Evolutionary conservation across 257 asterid genomes (phyloP), one percentile per base, ranked within the genome.

Genomic region (Cordia subcordata): DNA sequence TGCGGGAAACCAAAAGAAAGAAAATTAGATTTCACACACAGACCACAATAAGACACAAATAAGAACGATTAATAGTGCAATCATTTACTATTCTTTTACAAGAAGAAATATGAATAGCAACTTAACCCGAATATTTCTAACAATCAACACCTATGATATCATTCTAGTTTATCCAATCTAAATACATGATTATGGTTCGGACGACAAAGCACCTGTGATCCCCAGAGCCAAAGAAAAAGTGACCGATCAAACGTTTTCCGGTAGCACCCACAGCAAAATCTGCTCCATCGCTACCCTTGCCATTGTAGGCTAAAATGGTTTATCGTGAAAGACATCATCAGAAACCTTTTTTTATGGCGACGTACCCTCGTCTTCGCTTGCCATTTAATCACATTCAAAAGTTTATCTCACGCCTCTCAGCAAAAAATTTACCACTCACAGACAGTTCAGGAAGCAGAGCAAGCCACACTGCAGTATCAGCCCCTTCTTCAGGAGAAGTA

Each of bases 391-490:
- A 18, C 8, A 20, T 16, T 69, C 14, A 90, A 81, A 83, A 90
- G 72, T 81, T 80, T 49, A 90, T 83, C 74, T 90, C 96, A 23
- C 92, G 96, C 49, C 98, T 85, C 81, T 87, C 98, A 0, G 94
- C 90, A 9, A 87, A 91, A 60, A 91, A 90, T 47, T 78, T 87
- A 19, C 98, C 96, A 33, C 76, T 82, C 42, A 72, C 65, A 13
- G 62, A 70, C 59, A 67, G 81, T 16, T 84, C 87, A 0, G 85
- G 88, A 49, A 79, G 80, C 64, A 92, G 70, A 15, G 96, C 88
- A 55, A 92, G 92, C 98, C 98, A 92, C 20, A 92, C 88, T 10
- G 94, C 95, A 56, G 98, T 91, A 57, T 91, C 96, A 40, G 98
- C 98, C 38, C 90, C 96, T n/a, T 88, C 95, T 69, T 79, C 90